A percentile compares a stretch with the other conserved stretches of the same genome.
Evolutionary conservation across 192 early-diverging fungal species (phyloP).

Genomic region (Linnemannia zychae): DNA sequence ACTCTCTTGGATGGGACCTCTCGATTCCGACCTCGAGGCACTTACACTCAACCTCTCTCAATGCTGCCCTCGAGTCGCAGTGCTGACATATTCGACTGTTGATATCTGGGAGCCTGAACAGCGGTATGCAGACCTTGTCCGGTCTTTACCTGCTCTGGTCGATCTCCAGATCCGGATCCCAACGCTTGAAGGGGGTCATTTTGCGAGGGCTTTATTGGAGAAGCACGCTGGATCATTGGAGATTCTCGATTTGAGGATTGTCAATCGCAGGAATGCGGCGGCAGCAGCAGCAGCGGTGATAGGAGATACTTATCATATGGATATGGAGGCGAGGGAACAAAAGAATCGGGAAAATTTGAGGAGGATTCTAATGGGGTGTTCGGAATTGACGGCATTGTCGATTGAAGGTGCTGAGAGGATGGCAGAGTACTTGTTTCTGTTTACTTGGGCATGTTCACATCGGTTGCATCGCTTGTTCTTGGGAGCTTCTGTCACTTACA

Average conservation of each 20-base stretch:
- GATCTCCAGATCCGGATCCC: constrained; percentile 38
- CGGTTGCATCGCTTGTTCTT: constrained; percentile 16
- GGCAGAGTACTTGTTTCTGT: constrained; percentile 14
- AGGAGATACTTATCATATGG: not conserved
- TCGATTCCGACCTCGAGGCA: constrained; percentile 6
- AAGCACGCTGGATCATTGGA: constrained; percentile 20
- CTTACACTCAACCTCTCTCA: constrained; percentile 15
- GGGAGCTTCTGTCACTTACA: not conserved
- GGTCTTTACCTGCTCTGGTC: constrained; percentile 3
- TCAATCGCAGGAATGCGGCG: not conserved
- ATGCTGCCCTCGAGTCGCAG: constrained; percentile 9
- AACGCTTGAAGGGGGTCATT: constrained; percentile 6
- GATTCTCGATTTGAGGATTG: constrained; percentile 21
- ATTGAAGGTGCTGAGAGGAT: constrained; percentile 15
- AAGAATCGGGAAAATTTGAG: constrained; percentile 1
- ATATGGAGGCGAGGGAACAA: not conserved
- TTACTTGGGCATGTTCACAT: constrained; percentile 24
- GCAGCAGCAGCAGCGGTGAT: not conserved
- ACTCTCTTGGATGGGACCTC: constrained; percentile 33
- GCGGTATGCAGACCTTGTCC: constrained; percentile 11
- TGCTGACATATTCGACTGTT: constrained; percentile 25
- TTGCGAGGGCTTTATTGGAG: constrained; percentile 5
- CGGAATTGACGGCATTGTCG: constrained; percentile 20
- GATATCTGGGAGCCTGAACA: constrained; percentile 14
- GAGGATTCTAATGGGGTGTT: constrained; percentile 23